These are phyloP conservation scores for Albizia julibrissin DNA, from an alignment of 306 rosid species.

Conservation along the genomic window DNA sequence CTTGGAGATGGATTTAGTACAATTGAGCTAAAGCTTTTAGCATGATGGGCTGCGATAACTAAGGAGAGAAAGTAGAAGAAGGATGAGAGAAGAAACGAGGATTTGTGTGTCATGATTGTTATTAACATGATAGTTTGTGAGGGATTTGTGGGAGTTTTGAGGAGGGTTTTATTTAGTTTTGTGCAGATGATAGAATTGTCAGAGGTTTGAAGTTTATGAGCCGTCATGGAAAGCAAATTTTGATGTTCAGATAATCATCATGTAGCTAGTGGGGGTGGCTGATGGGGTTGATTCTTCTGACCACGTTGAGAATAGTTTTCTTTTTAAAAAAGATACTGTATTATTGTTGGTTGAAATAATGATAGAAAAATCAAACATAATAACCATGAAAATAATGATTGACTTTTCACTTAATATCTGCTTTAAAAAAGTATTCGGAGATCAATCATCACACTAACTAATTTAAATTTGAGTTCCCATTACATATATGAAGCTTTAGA, in stretches of 20 bases:
- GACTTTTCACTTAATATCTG: not conserved
- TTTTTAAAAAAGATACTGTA: not conserved
- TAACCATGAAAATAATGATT: not conserved
- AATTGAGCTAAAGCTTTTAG: not conserved
- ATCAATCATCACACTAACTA: not conserved
- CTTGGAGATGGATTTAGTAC: not conserved
- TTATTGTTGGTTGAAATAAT: not conserved
- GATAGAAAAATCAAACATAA: not conserved
- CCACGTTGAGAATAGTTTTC: not conserved
- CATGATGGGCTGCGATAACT: not conserved
- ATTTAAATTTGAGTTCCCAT: not conserved
- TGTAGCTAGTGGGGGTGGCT: not conserved
- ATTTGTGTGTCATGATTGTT: not conserved
- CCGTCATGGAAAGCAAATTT: not conserved
- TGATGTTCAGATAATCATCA: not conserved
- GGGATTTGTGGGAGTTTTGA: not conserved
- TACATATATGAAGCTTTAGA: not conserved
- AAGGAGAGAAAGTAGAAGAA: slow-evolving; percentile 7
- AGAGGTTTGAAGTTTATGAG: not conserved
- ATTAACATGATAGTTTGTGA: not conserved
- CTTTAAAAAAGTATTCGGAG: not conserved
- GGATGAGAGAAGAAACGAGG: not conserved
- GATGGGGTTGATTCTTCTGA: not conserved
- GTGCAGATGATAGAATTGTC: not conserved
- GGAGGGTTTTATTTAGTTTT: not conserved